These are phyloP conservation scores for Medicago truncatula DNA, from an alignment of 306 rosid genomes.

Conservation along the genomic window DNA sequence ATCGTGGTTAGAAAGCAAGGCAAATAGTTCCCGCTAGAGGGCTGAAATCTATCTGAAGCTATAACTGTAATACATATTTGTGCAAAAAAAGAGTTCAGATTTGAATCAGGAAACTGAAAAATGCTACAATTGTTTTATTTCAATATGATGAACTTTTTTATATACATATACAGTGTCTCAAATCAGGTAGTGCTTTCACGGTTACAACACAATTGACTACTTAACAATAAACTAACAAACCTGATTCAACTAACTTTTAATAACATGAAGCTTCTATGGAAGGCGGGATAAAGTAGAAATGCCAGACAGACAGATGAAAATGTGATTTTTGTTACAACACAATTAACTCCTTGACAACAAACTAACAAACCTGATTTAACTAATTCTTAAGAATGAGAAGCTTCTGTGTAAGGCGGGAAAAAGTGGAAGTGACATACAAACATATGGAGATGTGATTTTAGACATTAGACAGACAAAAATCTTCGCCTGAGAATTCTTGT, in stretches of 20 bases:
- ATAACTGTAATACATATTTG: not conserved
- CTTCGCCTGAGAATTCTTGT: constrained; percentile 29
- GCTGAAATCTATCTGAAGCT: constrained; percentile 40
- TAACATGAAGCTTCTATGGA: constrained; percentile 20
- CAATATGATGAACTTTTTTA: constrained; percentile 4
- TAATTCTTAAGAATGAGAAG: constrained; percentile 1
- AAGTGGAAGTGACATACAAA: constrained; percentile 28
- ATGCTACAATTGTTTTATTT: not conserved
- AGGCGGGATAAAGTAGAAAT: constrained; percentile 22
- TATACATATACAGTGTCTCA: constrained; percentile 4
- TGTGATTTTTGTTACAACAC: constrained; percentile 11
- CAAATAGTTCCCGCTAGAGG: constrained; percentile 5
- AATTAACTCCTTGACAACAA: not conserved
- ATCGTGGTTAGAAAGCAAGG: constrained; percentile 9
- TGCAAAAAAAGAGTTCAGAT: not conserved
- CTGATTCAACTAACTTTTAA: not conserved
- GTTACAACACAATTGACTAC: not conserved
- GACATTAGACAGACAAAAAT: not conserved
- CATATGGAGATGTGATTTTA: constrained; percentile 21
- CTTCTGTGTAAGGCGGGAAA: constrained; percentile 4
- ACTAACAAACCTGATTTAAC: not conserved
- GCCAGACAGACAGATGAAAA: constrained; percentile 36
- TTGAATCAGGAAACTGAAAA: constrained; percentile 7
- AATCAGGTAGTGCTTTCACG: not conserved
- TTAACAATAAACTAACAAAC: constrained; percentile 3